Base-by-base conservation (phyloP, 2,329 filamentous ascomycete genomes). In the Calonectria pteridis region DNA sequence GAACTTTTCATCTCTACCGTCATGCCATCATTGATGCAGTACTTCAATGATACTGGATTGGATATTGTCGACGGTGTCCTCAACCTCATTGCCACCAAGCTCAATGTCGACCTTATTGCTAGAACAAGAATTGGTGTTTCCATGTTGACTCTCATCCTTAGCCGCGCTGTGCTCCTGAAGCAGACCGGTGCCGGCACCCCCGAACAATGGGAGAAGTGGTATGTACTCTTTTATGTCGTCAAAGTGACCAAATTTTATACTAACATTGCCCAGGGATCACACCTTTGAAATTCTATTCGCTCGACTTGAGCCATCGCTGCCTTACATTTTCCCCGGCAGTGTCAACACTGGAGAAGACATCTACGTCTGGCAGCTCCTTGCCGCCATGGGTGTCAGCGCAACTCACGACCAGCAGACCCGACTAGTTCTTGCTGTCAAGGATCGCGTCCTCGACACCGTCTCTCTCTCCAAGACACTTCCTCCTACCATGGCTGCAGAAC, bases 341-440 rank as follows among this genome's bases (percentile, higher is more conserved):
- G 94, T 98, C 81, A 95, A 95, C 77, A 93, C 94, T 10, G 94
- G 94, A 64, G 95, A 98, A 78, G 97, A 99, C 81, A 93, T 98
- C 81, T 98, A 98, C 82, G 95, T 98, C 49, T 99, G 97, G 97
- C 96, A 98, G 85, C 97, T 98, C 84, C 89, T 99, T 77, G 97
- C 97, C 11, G 95, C 96, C 16, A 95, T 98, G 85, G 97, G 97
- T 75, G 97, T 98, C 77, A 96, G 95, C 66, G 96, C 97, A 40
- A 96, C 92, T 82, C 95, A 96, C 18, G 95, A 98, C 78, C 97
- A 99, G 85, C 97, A 99, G 85, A 96, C 98, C 83, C 91, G 96
- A 72, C 89, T 99, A 70, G 97, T 99, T 13, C 91, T 98, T 81
- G 96, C 95, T 50, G 97, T 99, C 79, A 99, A 98, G 90, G 97